These are phyloP conservation scores for Candida coquimbonensis DNA, from an alignment of 805 yeast species.

Conservation along the genomic window DNA sequence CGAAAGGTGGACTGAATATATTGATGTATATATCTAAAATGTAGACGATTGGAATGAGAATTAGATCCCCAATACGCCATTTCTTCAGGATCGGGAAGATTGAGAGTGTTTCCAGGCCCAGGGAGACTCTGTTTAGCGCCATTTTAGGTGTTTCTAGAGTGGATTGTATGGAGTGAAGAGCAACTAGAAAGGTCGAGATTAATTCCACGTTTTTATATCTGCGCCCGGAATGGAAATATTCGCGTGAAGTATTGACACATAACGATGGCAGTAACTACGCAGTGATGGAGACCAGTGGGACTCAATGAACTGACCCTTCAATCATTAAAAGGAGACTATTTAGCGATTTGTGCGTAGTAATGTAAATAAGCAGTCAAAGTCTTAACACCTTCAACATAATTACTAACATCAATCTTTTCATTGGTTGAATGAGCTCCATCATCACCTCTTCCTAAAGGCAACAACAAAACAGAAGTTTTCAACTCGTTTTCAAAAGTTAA, in stretches of 20 bases:
- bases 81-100: constrained; percentile 22
- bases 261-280: too few species aligned
- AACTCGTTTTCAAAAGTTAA: constrained; percentile 84
- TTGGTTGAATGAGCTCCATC: constrained; percentile 99
- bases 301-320: too few species aligned
- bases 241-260: neutral
- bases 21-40: constrained; percentile 28
- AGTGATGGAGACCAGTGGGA: too few species aligned
- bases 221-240: neutral
- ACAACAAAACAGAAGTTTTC: constrained; percentile 75
- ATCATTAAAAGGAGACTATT: neutral
- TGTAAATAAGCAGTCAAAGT: constrained; percentile 91
- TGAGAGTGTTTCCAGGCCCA: constrained; percentile 20
- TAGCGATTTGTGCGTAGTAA: constrained; percentile 46
- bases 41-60: constrained; percentile 26
- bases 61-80: constrained; percentile 34
- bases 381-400: constrained; percentile 91
- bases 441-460: constrained; percentile 98
- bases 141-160: constrained; percentile 2
- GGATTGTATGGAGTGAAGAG: neutral
- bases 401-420: constrained; percentile 83
- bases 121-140: constrained; percentile 22
- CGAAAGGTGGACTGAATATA: constrained; percentile 48
- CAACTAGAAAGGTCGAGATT: neutral
- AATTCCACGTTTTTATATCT: neutral